Evolutionary conservation across 2,329 filamentous ascomycete species (phyloP).

Genomic region (Colletotrichum agaves): DNA sequence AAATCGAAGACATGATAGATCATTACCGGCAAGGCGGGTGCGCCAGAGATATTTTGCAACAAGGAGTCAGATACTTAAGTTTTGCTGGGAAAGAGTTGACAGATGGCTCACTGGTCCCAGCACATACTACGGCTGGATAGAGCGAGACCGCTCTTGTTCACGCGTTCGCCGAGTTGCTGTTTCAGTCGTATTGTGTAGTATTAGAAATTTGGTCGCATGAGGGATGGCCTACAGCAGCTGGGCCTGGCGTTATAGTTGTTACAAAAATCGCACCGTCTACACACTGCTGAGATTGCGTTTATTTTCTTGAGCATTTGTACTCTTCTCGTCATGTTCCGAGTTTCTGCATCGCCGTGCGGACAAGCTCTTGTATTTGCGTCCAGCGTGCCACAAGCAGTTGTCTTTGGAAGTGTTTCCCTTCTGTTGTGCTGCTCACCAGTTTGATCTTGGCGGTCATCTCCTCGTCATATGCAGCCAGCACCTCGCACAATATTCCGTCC

Average conservation of each 20-base stretch:
- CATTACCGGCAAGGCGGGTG: neutral
- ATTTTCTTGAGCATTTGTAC: neutral
- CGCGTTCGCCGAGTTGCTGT: neutral
- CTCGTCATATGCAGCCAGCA: slow-evolving; percentile 51
- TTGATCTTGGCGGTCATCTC: slow-evolving; percentile 47
- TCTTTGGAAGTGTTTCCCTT: slow-evolving; percentile 49
- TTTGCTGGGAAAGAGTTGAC: neutral
- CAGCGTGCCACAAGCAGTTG: slow-evolving; percentile 53
- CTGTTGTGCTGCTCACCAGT: slow-evolving; percentile 43
- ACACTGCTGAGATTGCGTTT: neutral
- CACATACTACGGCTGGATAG: neutral
- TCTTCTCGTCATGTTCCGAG: slow-evolving; percentile 8
- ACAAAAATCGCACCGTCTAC: slow-evolving; percentile 1
- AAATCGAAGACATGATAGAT: too few species aligned
- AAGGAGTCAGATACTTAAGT: neutral
- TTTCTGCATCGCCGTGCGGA: slow-evolving; percentile 50
- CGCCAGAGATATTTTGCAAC: neutral
- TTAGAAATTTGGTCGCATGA: slow-evolving; percentile 25
- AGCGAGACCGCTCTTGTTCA: neutral
- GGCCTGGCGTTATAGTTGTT: slow-evolving; percentile 30
- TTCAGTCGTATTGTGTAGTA: slow-evolving; percentile 26
- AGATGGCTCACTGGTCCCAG: neutral
- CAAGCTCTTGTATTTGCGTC: slow-evolving; percentile 54
- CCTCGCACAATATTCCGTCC: slow-evolving; percentile 47
- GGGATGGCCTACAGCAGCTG: slow-evolving; percentile 3